Evolutionary conservation across 2,329 filamentous ascomycete genomes (phyloP).

Genomic region (Ustilaginoidea virens): DNA sequence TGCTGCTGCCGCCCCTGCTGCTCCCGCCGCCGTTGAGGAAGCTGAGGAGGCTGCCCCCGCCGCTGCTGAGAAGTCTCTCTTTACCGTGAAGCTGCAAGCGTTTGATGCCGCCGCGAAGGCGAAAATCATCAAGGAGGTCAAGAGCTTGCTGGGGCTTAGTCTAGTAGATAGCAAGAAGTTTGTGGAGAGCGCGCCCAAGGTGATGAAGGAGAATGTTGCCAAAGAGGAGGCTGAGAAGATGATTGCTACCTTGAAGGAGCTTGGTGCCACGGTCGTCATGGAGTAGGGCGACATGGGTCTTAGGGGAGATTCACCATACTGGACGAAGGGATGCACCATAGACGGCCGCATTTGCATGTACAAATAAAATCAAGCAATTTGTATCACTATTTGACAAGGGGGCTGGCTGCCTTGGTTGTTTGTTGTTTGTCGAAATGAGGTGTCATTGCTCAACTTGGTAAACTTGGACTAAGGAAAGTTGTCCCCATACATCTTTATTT

Average conservation of each 20-base stretch:
- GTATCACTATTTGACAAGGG: no score
- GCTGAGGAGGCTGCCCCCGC: constrained; percentile 78
- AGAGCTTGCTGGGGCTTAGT: constrained; percentile 83
- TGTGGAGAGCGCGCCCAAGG: constrained; percentile 92
- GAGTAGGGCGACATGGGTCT: constrained; percentile 41
- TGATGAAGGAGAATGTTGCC: constrained; percentile 96
- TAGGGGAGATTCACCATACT: not conserved
- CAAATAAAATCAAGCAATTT: constrained; percentile 18
- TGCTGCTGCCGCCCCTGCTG: constrained; percentile 56
- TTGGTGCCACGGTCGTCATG: constrained; percentile 81
- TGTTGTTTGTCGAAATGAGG: no score
- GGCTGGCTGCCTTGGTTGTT: no score
- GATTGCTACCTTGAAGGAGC: constrained; percentile 78
- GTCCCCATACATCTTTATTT: no score
- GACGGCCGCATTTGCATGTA: constrained; percentile 21
- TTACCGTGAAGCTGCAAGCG: constrained; percentile 84
- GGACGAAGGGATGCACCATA: constrained; percentile 15
- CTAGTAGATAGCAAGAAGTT: constrained; percentile 99
- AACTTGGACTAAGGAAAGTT: no score
- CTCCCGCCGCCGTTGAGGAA: constrained; percentile 55
- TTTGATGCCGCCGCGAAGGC: constrained; percentile 85
- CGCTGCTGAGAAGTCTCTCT: constrained; percentile 90
- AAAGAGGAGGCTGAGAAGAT: constrained; percentile 99
- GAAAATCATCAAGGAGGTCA: constrained; percentile 99
- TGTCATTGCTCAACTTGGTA: no score